Conservation (phyloP, 2,329 filamentous ascomycete genomes). For the Eurotiales sp. region DNA sequence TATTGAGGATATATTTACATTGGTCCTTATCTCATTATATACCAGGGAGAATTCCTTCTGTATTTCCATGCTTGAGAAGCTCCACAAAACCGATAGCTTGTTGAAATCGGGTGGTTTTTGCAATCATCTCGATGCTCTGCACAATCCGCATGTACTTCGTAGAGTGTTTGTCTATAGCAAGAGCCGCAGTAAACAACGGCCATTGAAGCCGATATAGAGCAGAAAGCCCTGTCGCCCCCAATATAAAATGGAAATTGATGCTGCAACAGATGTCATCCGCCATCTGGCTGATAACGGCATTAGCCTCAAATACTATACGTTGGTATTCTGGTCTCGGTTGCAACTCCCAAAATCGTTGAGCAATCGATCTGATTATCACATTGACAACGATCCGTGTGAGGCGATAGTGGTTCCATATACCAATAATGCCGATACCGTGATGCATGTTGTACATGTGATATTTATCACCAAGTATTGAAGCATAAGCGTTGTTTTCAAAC, state of each 20-base stretch:
- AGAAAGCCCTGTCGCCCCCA: conserved; percentile 10
- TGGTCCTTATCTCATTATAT: no score
- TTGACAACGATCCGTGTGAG: conserved; percentile 22
- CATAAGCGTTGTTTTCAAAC: not conserved
- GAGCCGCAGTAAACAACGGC: conserved; percentile 20
- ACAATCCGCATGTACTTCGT: not conserved
- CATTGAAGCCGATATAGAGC: conserved; percentile 16
- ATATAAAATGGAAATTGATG: conserved; percentile 12
- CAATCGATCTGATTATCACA: conserved; percentile 3
- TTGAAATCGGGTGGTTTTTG: not conserved
- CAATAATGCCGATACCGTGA: conserved; percentile 14
- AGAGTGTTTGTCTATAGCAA: not conserved
- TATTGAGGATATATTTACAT: no score
- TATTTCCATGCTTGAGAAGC: not conserved
- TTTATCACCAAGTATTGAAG: conserved; percentile 13
- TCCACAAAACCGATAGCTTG: not conserved
- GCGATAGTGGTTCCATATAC: conserved; percentile 23
- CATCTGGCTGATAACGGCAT: not conserved
- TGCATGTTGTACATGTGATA: conserved; percentile 24
- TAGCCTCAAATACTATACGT: not conserved
- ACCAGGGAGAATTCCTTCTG: not conserved
- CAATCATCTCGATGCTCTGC: not conserved
- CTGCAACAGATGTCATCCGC: not conserved
- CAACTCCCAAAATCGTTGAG: not conserved
- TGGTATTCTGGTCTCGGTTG: not conserved